A percentile compares a stretch with the other conserved stretches of the same genome.
phyloP scores from a whole-genome alignment of 306 rosid genomes.

The Quercus variabilis region DNA sequence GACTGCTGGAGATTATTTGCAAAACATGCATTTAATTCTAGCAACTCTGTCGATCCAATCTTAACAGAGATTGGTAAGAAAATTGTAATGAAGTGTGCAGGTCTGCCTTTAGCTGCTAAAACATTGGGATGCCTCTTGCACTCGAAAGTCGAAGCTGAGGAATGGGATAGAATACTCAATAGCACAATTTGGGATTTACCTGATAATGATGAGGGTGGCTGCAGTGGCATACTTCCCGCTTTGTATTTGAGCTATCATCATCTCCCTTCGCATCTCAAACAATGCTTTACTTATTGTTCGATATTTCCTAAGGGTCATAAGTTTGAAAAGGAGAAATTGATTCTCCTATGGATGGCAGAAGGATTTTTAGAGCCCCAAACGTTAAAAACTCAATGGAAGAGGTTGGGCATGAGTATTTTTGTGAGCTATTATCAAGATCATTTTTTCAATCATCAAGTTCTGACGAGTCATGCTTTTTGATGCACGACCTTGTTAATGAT shows the following conservation, averaged over 20 bases:
- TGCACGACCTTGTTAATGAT: slow-evolving; percentile 28
- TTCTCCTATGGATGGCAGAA: slow-evolving; percentile 31
- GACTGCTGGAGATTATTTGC: slow-evolving; percentile 10
- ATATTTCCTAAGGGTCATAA: slow-evolving; percentile 9
- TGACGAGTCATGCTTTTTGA: not conserved
- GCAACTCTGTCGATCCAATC: not conserved
- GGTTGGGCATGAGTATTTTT: slow-evolving; percentile 6
- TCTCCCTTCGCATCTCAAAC: slow-evolving; percentile 17
- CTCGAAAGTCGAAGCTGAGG: not conserved
- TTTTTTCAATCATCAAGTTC: slow-evolving; percentile 5
- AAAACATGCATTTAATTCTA: slow-evolving; percentile 5
- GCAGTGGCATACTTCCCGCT: slow-evolving; percentile 3
- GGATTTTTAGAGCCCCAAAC: not conserved
- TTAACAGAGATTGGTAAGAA: not conserved
- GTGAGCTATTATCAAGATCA: slow-evolving; percentile 12
- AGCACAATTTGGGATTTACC: slow-evolving; percentile 11
- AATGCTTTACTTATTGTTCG: slow-evolving; percentile 19
- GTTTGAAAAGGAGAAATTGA: not conserved
- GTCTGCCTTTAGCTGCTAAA: slow-evolving; percentile 29
- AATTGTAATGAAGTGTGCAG: slow-evolving; percentile 19
- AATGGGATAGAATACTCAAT: slow-evolving; percentile 13
- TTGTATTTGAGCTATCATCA: slow-evolving; percentile 22
- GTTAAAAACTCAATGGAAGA: not conserved
- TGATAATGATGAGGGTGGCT: not conserved
- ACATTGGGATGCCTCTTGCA: slow-evolving; percentile 17